These are phyloP conservation scores for Pseudocercospora musae DNA, from an alignment of 2,329 filamentous ascomycete genomes.

Conservation along the genomic window DNA sequence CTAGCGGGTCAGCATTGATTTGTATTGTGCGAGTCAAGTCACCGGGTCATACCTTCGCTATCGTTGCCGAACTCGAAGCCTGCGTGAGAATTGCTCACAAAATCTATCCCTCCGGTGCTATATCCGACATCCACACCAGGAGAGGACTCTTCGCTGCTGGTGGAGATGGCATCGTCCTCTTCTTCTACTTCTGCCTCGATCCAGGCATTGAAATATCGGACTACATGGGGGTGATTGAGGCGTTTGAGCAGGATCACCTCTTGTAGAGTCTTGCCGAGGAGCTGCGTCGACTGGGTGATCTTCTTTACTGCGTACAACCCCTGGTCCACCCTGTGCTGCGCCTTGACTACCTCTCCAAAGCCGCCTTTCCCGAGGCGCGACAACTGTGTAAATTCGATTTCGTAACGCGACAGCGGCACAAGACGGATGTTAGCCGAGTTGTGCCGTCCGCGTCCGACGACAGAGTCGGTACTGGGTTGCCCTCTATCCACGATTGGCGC, in stretches of 20 bases:
- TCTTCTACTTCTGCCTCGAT: slow-evolving; percentile 61
- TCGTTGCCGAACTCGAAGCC: slow-evolving; percentile 74
- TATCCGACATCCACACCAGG: slow-evolving; percentile 52
- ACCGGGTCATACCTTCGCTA: slow-evolving; percentile 34
- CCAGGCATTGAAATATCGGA: slow-evolving; percentile 95
- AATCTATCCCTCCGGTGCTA: slow-evolving; percentile 81
- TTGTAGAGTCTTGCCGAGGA: slow-evolving; percentile 76
- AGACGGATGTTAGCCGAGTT: slow-evolving; percentile 32
- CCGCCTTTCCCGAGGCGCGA: slow-evolving; percentile 87
- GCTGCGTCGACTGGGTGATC: slow-evolving; percentile 70
- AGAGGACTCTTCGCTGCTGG: slow-evolving; percentile 25
- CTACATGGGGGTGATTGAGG: slow-evolving; percentile 81
- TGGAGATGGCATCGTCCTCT: slow-evolving; percentile 27
- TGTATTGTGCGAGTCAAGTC: slow-evolving; percentile 52
- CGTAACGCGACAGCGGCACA: slow-evolving; percentile 68
- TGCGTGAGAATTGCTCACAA: slow-evolving; percentile 81
- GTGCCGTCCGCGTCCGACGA: slow-evolving; percentile 31
- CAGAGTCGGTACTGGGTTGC: slow-evolving; percentile 20
- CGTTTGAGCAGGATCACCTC: slow-evolving; percentile 88
- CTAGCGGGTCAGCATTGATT: slow-evolving; percentile 41
- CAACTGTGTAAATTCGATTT: slow-evolving; percentile 85
- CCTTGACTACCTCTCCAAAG: slow-evolving; percentile 94
- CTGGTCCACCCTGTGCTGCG: slow-evolving; percentile 87
- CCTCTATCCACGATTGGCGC: slow-evolving; percentile 38
- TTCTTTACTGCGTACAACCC: slow-evolving; percentile 97